These are phyloP conservation scores for Mucor mucedo DNA, from an alignment of 371 early-diverging fungal species.

Conservation along the genomic window DNA sequence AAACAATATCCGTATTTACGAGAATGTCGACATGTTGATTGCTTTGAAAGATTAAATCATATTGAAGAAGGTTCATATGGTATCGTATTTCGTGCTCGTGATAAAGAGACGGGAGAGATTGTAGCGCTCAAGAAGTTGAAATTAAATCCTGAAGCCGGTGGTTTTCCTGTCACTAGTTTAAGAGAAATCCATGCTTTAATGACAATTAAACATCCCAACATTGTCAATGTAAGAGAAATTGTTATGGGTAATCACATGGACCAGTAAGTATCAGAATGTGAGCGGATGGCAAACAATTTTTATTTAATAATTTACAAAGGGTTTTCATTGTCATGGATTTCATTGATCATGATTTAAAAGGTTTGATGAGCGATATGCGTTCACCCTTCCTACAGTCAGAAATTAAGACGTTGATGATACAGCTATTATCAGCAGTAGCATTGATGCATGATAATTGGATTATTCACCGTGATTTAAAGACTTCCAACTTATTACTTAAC, in stretches of 20 bases:
- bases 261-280: slow-evolving; percentile 56
- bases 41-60: slow-evolving; percentile 90
- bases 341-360: slow-evolving; percentile 93
- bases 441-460: slow-evolving; percentile 96
- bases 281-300: not conserved
- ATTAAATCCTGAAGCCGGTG: slow-evolving; percentile 92
- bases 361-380: slow-evolving; percentile 87
- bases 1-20: slow-evolving; percentile 29
- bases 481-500: slow-evolving; percentile 92
- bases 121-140: slow-evolving; percentile 99
- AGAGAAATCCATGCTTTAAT: slow-evolving; percentile 92
- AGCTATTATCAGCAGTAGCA: slow-evolving; percentile 84
- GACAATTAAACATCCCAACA: slow-evolving; percentile 89
- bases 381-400: slow-evolving; percentile 85
- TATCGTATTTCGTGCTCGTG: slow-evolving; percentile 96
- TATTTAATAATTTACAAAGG: slow-evolving; percentile 41
- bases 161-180: slow-evolving; percentile 93
- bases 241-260: slow-evolving; percentile 80
- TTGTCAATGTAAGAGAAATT: slow-evolving; percentile 94
- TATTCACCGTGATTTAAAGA: slow-evolving; percentile 98
- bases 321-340: slow-evolving; percentile 98
- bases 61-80: slow-evolving; percentile 99
- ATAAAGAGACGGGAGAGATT: slow-evolving; percentile 88
- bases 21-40: slow-evolving; percentile 80
- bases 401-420: slow-evolving; percentile 91